These are phyloP conservation scores for Withania somnifera DNA, from an alignment of 305 asterid species.

Conservation along the genomic window DNA sequence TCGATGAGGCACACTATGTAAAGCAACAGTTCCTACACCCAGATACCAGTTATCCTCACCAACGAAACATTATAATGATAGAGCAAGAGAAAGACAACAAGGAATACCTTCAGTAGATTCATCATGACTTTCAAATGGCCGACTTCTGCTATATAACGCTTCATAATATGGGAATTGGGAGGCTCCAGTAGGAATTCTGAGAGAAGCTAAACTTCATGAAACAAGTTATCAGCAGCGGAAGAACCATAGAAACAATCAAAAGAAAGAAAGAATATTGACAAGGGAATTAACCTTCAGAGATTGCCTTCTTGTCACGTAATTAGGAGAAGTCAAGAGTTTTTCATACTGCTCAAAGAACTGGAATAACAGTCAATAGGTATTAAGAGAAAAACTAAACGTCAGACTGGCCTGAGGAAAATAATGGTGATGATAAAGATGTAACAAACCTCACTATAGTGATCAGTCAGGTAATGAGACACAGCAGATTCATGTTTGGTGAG, in stretches of 20 bases:
- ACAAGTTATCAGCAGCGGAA: slow-evolving; percentile 10
- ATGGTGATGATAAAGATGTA: background rate
- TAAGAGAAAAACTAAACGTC: slow-evolving; percentile 1
- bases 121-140: slow-evolving; percentile 86
- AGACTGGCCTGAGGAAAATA: background rate
- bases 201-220: slow-evolving; percentile 58
- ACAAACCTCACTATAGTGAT: slow-evolving; percentile 69
- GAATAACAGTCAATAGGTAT: background rate
- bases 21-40: background rate
- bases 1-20: background rate
- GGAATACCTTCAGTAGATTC: slow-evolving; percentile 75
- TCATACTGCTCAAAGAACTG: slow-evolving; percentile 95
- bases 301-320: slow-evolving; percentile 96
- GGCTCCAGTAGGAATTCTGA: slow-evolving; percentile 89
- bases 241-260: slow-evolving; percentile 16
- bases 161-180: slow-evolving; percentile 84
- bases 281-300: slow-evolving; percentile 78
- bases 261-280: slow-evolving; percentile 2
- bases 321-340: slow-evolving; percentile 63
- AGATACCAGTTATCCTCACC: background rate
- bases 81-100: slow-evolving; percentile 3
- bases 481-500: slow-evolving; percentile 71
- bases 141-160: slow-evolving; percentile 75
- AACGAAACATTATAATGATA: background rate
- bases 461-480: slow-evolving; percentile 65